Conservation (phyloP, 345 rosid species). For the Eucalyptus pauciflora region DNA sequence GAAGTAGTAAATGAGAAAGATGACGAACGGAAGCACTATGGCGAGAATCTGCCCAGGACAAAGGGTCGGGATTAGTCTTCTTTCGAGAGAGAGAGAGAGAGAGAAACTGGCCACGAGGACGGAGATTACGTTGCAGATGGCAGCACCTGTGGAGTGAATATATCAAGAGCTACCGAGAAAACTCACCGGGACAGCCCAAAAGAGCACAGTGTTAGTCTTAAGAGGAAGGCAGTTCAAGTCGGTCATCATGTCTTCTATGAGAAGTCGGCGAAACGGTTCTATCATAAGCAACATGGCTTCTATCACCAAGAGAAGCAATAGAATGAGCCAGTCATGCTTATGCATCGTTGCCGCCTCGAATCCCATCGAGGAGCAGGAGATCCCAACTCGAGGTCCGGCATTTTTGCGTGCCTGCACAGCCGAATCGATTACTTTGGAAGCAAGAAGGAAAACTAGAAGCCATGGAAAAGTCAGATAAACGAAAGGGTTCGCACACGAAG, state of each 20-base stretch:
- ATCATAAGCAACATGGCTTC: constrained; percentile 20
- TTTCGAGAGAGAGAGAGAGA: neutral
- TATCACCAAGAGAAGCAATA: constrained; percentile 26
- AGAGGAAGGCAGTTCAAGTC: constrained; percentile 54
- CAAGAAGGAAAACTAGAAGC: neutral
- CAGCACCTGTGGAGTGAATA: neutral
- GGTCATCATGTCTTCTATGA: constrained; percentile 43
- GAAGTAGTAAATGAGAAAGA: constrained; percentile 22
- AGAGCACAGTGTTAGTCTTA: constrained; percentile 30
- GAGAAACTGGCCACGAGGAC: neutral
- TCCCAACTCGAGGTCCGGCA: constrained; percentile 26
- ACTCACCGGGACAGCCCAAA: constrained; percentile 55
- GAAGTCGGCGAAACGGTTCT: constrained; percentile 55
- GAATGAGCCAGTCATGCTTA: constrained; percentile 39
- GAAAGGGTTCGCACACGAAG: too few relatives aligned
- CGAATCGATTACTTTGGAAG: neutral
- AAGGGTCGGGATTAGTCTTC: neutral
- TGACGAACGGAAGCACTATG: constrained; percentile 17
- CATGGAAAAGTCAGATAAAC: too few relatives aligned
- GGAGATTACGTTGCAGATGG: neutral
- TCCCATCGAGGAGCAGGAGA: constrained; percentile 17
- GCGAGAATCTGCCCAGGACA: constrained; percentile 14
- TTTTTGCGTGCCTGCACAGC: neutral
- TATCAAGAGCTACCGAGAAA: neutral
- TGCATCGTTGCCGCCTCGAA: neutral